Evolutionary conservation across 176 grass and related monocot species (phyloP).

Genomic region (Cocos nucifera): DNA sequence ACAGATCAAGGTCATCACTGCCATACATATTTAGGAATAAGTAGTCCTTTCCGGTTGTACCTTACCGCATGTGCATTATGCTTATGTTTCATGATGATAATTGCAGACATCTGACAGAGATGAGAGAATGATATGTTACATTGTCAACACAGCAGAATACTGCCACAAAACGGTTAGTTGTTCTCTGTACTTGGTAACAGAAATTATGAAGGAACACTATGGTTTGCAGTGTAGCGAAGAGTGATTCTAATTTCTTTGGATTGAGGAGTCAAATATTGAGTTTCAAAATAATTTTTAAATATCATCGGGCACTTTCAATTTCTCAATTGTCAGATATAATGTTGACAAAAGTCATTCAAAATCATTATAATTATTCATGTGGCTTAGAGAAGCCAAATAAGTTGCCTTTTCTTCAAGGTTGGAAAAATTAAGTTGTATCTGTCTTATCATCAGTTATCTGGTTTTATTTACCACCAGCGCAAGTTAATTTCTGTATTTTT

Average conservation of each 20-base stretch:
- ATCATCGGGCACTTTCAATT: too few species aligned
- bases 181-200: conserved; percentile 8
- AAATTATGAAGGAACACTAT: neutral
- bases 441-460: neutral
- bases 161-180: conserved; percentile 89
- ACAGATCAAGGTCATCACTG: conserved; percentile 63
- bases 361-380: too few species aligned
- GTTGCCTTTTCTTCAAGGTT: too few species aligned
- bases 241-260: too few species aligned
- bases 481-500: conserved; percentile 10
- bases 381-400: too few species aligned
- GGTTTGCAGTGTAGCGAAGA: too few species aligned
- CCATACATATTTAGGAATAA: conserved; percentile 1
- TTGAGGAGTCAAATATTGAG: too few species aligned
- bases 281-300: too few species aligned
- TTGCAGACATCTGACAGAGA: conserved; percentile 94
- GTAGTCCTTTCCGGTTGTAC: too few species aligned
- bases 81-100: conserved; percentile 24
- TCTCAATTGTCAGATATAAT: too few species aligned
- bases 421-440: too few species aligned
- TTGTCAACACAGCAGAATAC: conserved; percentile 95
- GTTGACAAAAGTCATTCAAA: too few species aligned
- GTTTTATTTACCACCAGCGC: neutral
- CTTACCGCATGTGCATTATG: neutral
- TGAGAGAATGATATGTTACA: conserved; percentile 97